Evolutionary conservation across 2,329 filamentous ascomycete genomes (phyloP).

Genomic region (Camillea tinctor): DNA sequence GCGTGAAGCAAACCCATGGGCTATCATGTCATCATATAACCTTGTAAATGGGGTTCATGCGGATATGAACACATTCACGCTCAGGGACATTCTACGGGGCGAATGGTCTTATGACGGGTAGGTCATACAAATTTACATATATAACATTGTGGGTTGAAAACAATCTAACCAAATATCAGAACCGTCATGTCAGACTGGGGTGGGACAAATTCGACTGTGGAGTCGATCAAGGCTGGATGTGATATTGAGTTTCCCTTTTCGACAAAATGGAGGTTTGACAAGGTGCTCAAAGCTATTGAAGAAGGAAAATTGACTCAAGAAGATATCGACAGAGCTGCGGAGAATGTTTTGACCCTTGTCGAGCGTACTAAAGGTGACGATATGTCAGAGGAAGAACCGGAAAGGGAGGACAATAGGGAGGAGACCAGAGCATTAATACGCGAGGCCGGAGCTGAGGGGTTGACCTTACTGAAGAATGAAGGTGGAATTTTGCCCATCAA

Average conservation of each 20-base stretch:
- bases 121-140: slow-evolving; percentile 20
- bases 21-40: slow-evolving; percentile 69
- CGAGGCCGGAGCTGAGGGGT: slow-evolving; percentile 58
- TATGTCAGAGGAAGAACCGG: slow-evolving; percentile 54
- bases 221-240: slow-evolving; percentile 54
- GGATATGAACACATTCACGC: slow-evolving; percentile 53
- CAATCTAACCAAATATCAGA: slow-evolving; percentile 33
- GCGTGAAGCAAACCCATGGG: slow-evolving; percentile 67
- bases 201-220: slow-evolving; percentile 54
- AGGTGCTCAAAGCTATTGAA: slow-evolving; percentile 52
- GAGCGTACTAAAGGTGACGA: slow-evolving; percentile 62
- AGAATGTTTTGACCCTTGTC: slow-evolving; percentile 59
- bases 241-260: slow-evolving; percentile 60
- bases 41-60: slow-evolving; percentile 63
- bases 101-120: slow-evolving; percentile 64
- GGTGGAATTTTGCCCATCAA: slow-evolving; percentile 57
- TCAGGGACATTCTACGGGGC: slow-evolving; percentile 57
- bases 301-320: slow-evolving; percentile 46
- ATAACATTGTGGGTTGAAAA: background rate
- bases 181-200: slow-evolving; percentile 60
- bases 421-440: slow-evolving; percentile 61
- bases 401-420: slow-evolving; percentile 55
- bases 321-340: slow-evolving; percentile 57
- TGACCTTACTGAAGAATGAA: slow-evolving; percentile 65
- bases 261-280: slow-evolving; percentile 54